Evolutionary conservation across 2,329 filamentous ascomycete species (phyloP).

Genomic region (Aspergillus tamarii): DNA sequence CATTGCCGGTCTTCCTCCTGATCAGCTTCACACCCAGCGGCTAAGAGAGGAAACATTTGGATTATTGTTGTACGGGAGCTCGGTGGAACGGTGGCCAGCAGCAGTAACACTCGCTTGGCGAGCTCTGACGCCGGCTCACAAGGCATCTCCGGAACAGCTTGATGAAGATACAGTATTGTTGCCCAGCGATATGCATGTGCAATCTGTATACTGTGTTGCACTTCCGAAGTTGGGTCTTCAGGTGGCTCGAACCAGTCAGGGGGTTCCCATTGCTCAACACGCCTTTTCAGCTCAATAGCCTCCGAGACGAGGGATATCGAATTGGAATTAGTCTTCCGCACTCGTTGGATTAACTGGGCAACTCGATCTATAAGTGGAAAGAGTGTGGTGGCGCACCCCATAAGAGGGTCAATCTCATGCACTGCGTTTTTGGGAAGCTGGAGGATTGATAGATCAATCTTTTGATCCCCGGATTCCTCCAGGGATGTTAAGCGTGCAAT

Average conservation of each 20-base stretch:
- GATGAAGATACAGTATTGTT: slow-evolving; percentile 67
- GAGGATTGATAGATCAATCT: slow-evolving; percentile 44
- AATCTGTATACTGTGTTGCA: slow-evolving; percentile 67
- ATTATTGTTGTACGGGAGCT: slow-evolving; percentile 67
- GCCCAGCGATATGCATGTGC: slow-evolving; percentile 70
- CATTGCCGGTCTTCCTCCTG: slow-evolving; percentile 64
- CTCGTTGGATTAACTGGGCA: slow-evolving; percentile 66
- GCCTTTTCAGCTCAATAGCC: slow-evolving; percentile 63
- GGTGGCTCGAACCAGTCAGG: slow-evolving; percentile 62
- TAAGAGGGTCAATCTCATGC: slow-evolving; percentile 68
- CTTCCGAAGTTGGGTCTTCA: slow-evolving; percentile 65
- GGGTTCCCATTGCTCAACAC: slow-evolving; percentile 64
- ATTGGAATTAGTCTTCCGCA: slow-evolving; percentile 59
- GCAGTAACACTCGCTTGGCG: slow-evolving; percentile 63
- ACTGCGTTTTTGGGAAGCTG: slow-evolving; percentile 49
- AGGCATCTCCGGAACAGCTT: slow-evolving; percentile 69
- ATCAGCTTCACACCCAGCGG: slow-evolving; percentile 67
- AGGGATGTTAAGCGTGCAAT: slow-evolving; percentile 68
- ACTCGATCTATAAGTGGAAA: slow-evolving; percentile 71
- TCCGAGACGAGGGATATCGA: slow-evolving; percentile 64
- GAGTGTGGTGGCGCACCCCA: slow-evolving; percentile 69
- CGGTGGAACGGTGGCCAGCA: slow-evolving; percentile 65
- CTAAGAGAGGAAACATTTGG: slow-evolving; percentile 70
- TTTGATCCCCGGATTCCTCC: slow-evolving; percentile 59
- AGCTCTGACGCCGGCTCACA: slow-evolving; percentile 60